Conservation (phyloP, 495 filamentous ascomycete genomes). For the Glarea lozoyensis region DNA sequence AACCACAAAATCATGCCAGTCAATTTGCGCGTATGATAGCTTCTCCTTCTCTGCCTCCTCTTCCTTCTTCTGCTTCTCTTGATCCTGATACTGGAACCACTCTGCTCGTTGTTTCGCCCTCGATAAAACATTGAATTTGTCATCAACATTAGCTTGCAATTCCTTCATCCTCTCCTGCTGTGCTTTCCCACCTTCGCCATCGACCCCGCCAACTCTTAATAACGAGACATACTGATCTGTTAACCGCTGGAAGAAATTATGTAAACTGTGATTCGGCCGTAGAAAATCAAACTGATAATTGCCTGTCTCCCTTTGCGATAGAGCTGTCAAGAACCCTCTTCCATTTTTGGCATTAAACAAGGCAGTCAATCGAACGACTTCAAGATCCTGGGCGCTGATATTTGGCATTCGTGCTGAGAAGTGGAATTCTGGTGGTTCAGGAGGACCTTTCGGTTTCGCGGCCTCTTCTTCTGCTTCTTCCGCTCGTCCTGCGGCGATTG, state of each 20-base stretch:
- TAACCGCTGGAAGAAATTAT: conserved; percentile 86
- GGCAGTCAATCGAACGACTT: conserved; percentile 84
- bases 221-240: conserved; percentile 93
- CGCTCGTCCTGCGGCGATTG: conserved; percentile 66
- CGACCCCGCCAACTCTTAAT: conserved; percentile 58
- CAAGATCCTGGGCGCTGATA: conserved; percentile 91
- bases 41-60: conserved; percentile 80
- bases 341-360: conserved; percentile 87
- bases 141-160: conserved; percentile 63
- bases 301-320: conserved; percentile 77
- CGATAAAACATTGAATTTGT: conserved; percentile 72
- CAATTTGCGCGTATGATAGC: conserved; percentile 80
- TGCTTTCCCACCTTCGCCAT: conserved; percentile 54
- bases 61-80: conserved; percentile 82
- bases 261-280: conserved; percentile 86
- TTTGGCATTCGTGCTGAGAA: conserved; percentile 97
- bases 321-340: conserved; percentile 76
- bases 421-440: conserved; percentile 79
- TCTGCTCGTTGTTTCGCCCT: conserved; percentile 78
- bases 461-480: conserved; percentile 50
- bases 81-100: conserved; percentile 75
- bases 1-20: conserved; percentile 97
- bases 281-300: conserved; percentile 98
- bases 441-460: conserved; percentile 72
- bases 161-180: conserved; percentile 64